Conservation (phyloP, 2,329 filamentous ascomycete genomes). For the Fusarium robinianum region DNA sequence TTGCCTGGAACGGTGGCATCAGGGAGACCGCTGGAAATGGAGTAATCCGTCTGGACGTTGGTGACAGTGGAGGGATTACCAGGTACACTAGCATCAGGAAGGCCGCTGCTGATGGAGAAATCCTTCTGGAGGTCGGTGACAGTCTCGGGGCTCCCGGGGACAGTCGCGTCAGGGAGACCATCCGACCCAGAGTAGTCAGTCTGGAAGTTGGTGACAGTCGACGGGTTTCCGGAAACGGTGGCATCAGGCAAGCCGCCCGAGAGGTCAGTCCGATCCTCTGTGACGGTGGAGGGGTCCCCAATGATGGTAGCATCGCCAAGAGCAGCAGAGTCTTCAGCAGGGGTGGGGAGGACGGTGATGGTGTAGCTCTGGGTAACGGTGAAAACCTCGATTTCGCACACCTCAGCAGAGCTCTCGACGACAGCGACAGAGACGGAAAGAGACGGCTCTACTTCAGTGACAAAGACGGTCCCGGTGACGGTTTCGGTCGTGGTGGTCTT, state of each 20-base stretch:
- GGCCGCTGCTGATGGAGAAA: slow-evolving; percentile 36
- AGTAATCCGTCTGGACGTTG: slow-evolving; percentile 26
- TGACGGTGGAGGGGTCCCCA: slow-evolving; percentile 40
- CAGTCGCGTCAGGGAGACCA: slow-evolving; percentile 39
- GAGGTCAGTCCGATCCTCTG: slow-evolving; percentile 36
- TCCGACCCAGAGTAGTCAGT: slow-evolving; percentile 35
- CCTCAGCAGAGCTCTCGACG: slow-evolving; percentile 29
- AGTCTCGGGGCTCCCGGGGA: slow-evolving; percentile 41
- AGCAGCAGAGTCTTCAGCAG: slow-evolving; percentile 28
- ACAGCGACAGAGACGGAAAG: slow-evolving; percentile 33
- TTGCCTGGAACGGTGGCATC: slow-evolving; percentile 35
- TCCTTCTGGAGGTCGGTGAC: slow-evolving; percentile 39
- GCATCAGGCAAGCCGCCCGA: slow-evolving; percentile 37
- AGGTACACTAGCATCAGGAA: slow-evolving; percentile 42
- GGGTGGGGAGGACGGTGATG: slow-evolving; percentile 34
- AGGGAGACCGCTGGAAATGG: slow-evolving; percentile 26
- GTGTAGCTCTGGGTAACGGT: slow-evolving; percentile 37
- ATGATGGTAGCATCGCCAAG: slow-evolving; percentile 33
- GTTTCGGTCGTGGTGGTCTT: slow-evolving; percentile 30
- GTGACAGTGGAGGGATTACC: slow-evolving; percentile 41
- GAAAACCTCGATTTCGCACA: slow-evolving; percentile 28
- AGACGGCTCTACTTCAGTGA: slow-evolving; percentile 34
- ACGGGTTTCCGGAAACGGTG: slow-evolving; percentile 34
- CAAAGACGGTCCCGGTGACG: slow-evolving; percentile 37
- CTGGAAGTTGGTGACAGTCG: slow-evolving; percentile 37